Base-by-base conservation (phyloP, 2,329 filamentous ascomycete species). In the Metarhizium album region DNA sequence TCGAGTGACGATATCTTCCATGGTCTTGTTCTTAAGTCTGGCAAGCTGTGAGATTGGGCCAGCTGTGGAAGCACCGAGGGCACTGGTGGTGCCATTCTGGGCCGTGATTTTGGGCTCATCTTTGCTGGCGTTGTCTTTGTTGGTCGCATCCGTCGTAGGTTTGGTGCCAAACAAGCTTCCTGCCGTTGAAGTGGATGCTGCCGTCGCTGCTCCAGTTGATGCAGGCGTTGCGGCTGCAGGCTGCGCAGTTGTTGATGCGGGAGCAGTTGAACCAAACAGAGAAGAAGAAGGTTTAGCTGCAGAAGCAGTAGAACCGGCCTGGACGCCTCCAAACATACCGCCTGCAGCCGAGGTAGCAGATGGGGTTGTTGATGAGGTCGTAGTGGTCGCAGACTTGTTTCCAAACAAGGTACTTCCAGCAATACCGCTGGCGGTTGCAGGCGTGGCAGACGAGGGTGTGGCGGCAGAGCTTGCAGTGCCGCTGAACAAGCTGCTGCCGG, bases 1-100 rank as follows among this genome's bases (percentile, higher is more conserved):
- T 31, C 90, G 83, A 3, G 89, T 96, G 57, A 98, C 90, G 56
- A 98, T 96, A 66, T 98, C 93, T 63, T 98, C 93, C 87, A 98
- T 96, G 0, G 91, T 95, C 72, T 95, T 97, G 69, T 96, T 95
- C 74, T 95, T 95, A 37, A 98, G 75, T 27, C 93, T 85, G 3
- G 91, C 93, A 61, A 94, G 82, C 52, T 90, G 84, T 16, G 93
- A 91, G 2, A 84, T 74, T 1, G 90, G 89, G 0, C 90, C 90
- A 33, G 81, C 75, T 3, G 87, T 95, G 1, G 90, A 94, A 27
- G 83, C 81, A 18, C 81, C 82, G 46, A 91, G 70, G 27, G 64
- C 57, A 45, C 64, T 74, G 23, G 68, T 57, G 11, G 63, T 61
- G 20, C 61, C 59, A 37, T 53, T 65, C 42, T 64, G 60, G 16